Base-by-base conservation (phyloP, 164 flowering plant species). In the Piper longum region DNA sequence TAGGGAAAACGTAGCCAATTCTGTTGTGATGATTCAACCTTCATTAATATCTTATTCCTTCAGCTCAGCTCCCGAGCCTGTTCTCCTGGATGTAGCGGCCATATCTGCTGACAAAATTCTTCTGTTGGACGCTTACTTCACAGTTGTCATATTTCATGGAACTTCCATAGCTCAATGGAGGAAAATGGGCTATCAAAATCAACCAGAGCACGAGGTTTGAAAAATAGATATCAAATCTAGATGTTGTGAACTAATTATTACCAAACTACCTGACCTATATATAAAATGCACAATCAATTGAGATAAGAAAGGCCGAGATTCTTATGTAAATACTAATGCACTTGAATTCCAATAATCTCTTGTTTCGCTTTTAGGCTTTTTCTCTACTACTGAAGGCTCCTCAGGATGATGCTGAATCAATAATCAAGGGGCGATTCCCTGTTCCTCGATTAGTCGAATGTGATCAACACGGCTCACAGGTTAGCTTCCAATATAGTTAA, bases 401-500 rank as follows among this genome's bases (percentile, higher is more conserved):
- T 43, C 76, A 45, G 59, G 93, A 84, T 71, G 92, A 93, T 72
- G 84, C 89, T n/a, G 82, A 87, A 71, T 72, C 81, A 60, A 87
- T 87, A 64, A 70, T 84, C 52, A 88, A 78, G 68, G 99, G 91
- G 59, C 86, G 97, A 59, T 93, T 90, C 73, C 99, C 97, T 54
- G 93, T 82, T 58, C 95, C 97, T 63, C 96, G 96, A 48, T 52
- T 88, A 51, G 99, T 93, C 55, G 70, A 90, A 59, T 93, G 99
- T 74, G 99, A 93, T 74, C 99, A 93, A 75, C 81, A 93, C 76
- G 97, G 99, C 59, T 93, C 99, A n/a, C 97, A 93, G 96, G 97
- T 91, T 16, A 54, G 9, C 59, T 43, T 64, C 48, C 11, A 65
- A 14, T 58, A 61, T 70, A 12, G 43, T 41, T 54, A n/a, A 41